These are phyloP conservation scores for Primulina eburnea DNA, from an alignment of 257 asterid species.

Conservation along the genomic window DNA sequence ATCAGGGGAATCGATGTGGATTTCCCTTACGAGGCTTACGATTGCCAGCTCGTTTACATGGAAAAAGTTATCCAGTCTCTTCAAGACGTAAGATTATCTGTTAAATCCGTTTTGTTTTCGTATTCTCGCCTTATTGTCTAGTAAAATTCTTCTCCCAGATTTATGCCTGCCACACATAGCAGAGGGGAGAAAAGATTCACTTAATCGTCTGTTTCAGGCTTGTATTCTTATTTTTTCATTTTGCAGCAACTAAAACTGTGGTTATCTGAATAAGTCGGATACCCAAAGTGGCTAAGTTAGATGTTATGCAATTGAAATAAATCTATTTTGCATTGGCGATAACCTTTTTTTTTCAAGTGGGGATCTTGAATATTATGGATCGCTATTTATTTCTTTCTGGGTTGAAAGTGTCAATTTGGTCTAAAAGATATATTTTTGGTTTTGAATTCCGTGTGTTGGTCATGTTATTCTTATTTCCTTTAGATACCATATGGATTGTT, in stretches of 20 bases:
- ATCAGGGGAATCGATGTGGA: conserved; percentile 89
- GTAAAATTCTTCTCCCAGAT: neutral
- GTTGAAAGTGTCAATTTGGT: neutral
- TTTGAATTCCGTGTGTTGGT: neutral
- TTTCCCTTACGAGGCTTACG: conserved; percentile 95
- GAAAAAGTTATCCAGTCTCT: conserved; percentile 89
- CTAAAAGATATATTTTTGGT: neutral
- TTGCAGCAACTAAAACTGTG: neutral
- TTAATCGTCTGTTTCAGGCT: neutral
- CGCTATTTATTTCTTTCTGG: neutral
- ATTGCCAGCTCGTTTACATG: conserved; percentile 93
- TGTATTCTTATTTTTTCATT: neutral
- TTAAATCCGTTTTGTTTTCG: neutral
- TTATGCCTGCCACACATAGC: neutral
- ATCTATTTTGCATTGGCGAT: neutral
- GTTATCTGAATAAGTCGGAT: too few relatives aligned
- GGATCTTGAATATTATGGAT: neutral
- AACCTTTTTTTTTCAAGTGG: neutral
- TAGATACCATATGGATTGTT: conserved; percentile 1
- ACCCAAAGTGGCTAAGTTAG: too few relatives aligned
- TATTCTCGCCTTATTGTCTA: neutral
- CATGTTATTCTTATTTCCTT: neutral
- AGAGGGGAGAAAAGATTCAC: neutral
- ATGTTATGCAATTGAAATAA: neutral
- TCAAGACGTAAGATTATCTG: conserved; percentile 54